Evolutionary conservation across 306 rosid genomes (phyloP), one percentile per base, ranked within the genome.

Genomic region (Vicia faba): DNA sequence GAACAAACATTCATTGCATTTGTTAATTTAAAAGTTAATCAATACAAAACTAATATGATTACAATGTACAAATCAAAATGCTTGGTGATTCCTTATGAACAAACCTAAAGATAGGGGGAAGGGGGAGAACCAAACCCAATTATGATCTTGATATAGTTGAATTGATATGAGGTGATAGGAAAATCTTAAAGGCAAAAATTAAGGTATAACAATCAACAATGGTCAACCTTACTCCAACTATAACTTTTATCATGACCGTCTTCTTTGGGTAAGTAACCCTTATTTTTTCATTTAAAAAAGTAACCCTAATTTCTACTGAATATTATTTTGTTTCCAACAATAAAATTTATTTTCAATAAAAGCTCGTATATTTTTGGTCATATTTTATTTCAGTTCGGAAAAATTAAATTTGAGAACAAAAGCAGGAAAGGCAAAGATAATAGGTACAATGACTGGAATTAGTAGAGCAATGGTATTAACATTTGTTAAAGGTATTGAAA

Each of bases 211-310:
- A n/a, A n/a, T n/a, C 93, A 0, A 96, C 97, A 55, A 83, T 85
- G 74, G 2, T 39, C 29, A 89, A 91, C 44, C 89, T 91, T 38
- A 0, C 40, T 70, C 96, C 97, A 10, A 87, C 79, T 56, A 15
- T 86, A 16, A 91, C 97, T 14, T 91, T 86, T 28, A 28, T 84
- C 11, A 40, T 91, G 70, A 88, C 96, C 1, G 49, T 85, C 75
- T 75, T 15, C 25, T 84, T 82, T 7, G 45, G 88, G 95, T 81
- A 62, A 10, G 49, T 72, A 33, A 18, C 16, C 20, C 4, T 28
- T 0, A 7, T 20, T 7, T 23, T 20, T 20, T 20, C 23, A 20
- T 20, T 20, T 1, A 20, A 20, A 20, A 20, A 62, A 10, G 49
- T 72, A 33, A 18, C 16, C 20, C 4, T 28, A 0, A 7, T 20